A percentile compares a stretch with the other conserved stretches of the same genome.
These are phyloP conservation scores for Chaetomium sp. DNA, from an alignment of 2,329 filamentous ascomycete species.

Conservation along the genomic window DNA sequence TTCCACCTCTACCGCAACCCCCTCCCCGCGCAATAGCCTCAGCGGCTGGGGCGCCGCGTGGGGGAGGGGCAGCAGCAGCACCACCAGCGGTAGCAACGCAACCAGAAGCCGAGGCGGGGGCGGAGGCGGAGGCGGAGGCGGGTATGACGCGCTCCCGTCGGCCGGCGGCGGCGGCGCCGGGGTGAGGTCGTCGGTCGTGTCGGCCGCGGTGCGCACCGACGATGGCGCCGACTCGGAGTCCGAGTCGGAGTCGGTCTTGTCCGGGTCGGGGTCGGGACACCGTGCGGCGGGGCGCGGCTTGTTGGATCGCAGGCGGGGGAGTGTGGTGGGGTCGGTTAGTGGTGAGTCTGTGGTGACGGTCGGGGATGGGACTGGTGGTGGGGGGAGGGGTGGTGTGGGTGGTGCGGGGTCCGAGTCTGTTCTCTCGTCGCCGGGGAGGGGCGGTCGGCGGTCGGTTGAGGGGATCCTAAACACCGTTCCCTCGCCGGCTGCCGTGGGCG, in stretches of 20 bases:
- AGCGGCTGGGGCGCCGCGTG: neutral
- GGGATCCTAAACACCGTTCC: neutral
- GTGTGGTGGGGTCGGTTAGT: conserved; percentile 28
- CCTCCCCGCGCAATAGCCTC: neutral
- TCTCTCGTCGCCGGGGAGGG: neutral
- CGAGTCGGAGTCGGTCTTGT: too few species aligned
- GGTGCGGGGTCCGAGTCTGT: conserved; percentile 19
- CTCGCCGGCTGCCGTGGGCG: neutral
- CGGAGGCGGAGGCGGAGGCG: neutral
- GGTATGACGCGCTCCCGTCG: conserved; percentile 1
- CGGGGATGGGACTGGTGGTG: conserved; percentile 6
- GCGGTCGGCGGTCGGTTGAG: neutral
- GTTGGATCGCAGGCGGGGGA: conserved; percentile 14
- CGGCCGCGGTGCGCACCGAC: too few species aligned
- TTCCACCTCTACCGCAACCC: neutral
- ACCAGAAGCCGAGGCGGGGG: neutral
- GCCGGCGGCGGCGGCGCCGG: neutral
- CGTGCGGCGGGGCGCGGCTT: conserved; percentile 27
- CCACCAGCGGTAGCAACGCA: conserved; percentile 33
- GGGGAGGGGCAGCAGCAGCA: neutral
- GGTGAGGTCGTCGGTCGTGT: neutral
- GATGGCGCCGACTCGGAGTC: too few species aligned
- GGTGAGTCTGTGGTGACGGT: conserved; percentile 32
- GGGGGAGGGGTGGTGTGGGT: neutral
- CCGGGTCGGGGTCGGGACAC: neutral